Conservation (phyloP, 805 yeast species). For the Wickerhamomyces alni region DNA sequence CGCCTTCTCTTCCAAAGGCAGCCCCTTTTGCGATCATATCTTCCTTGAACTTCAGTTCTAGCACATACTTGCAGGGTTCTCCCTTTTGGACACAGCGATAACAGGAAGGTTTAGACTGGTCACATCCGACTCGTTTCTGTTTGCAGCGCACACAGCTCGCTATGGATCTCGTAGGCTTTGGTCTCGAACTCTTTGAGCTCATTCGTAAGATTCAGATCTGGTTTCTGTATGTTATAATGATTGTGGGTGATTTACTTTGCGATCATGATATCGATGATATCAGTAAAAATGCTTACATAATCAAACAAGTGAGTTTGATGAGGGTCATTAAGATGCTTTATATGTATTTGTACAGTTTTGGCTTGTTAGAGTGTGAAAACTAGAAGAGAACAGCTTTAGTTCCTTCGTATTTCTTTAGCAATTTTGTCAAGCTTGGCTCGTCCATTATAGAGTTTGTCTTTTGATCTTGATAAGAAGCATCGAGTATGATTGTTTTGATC, state of each 20-base stretch:
- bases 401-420: slow-evolving; percentile 20
- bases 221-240: too few relatives aligned
- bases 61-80: slow-evolving; percentile 2
- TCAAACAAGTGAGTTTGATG: too few relatives aligned
- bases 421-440: slow-evolving; percentile 17
- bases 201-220: too few relatives aligned
- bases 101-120: slow-evolving; percentile 5
- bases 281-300: too few relatives aligned
- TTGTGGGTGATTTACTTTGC: too few relatives aligned
- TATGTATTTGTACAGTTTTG: too few relatives aligned
- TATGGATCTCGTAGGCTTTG: not conserved
- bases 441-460: slow-evolving; percentile 22
- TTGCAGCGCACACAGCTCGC: slow-evolving; percentile 4
- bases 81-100: slow-evolving; percentile 1
- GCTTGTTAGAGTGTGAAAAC: not conserved
- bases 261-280: too few relatives aligned
- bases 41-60: slow-evolving; percentile 6
- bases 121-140: slow-evolving; percentile 4
- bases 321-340: too few relatives aligned
- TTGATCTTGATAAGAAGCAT: slow-evolving; percentile 22
- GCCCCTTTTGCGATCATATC: slow-evolving; percentile 6
- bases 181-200: too few relatives aligned
- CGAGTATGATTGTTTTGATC: slow-evolving; percentile 21
- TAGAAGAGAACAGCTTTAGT: slow-evolving; percentile 21
- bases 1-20: slow-evolving; percentile 9